These are phyloP conservation scores for Dactylellina cionopaga DNA, from an alignment of 2,329 filamentous ascomycete species.

Conservation along the genomic window DNA sequence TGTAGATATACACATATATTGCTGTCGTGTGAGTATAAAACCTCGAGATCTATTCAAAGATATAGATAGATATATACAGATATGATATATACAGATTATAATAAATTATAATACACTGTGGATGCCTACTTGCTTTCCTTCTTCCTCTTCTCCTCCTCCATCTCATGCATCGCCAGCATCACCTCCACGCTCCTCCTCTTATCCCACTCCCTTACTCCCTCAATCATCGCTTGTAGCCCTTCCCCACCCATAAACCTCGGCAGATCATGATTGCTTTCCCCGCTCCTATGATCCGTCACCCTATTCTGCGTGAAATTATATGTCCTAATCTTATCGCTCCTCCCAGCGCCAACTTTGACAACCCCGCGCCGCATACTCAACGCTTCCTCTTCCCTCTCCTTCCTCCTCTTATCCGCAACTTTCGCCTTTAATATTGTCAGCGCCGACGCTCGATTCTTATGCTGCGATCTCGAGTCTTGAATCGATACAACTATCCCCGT, in stretches of 20 bases:
- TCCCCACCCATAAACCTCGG: constrained; percentile 82
- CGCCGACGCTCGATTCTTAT: constrained; percentile 85
- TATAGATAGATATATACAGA: too few species aligned
- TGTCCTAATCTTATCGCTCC: constrained; percentile 92
- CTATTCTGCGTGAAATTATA: constrained; percentile 79
- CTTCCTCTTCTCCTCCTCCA: constrained; percentile 53
- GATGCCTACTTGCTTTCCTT: not conserved
- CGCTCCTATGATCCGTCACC: constrained; percentile 88
- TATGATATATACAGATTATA: too few species aligned
- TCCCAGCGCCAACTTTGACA: constrained; percentile 81
- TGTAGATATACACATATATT: not conserved
- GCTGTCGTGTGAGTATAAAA: not conserved
- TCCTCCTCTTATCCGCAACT: constrained; percentile 70
- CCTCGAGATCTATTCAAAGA: too few species aligned
- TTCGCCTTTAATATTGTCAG: constrained; percentile 84
- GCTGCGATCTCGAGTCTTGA: constrained; percentile 91
- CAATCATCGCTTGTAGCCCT: constrained; percentile 77
- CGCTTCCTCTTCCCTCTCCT: constrained; percentile 77
- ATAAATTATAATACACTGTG: not conserved
- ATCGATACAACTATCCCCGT: constrained; percentile 88
- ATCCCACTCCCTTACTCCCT: constrained; percentile 80
- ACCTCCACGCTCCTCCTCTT: constrained; percentile 77
- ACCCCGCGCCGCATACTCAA: constrained; percentile 78
- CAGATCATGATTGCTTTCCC: constrained; percentile 80
- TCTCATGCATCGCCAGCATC: constrained; percentile 73